These are phyloP conservation scores for Citrullus colocynthis DNA, from an alignment of 306 rosid species.

Conservation along the genomic window DNA sequence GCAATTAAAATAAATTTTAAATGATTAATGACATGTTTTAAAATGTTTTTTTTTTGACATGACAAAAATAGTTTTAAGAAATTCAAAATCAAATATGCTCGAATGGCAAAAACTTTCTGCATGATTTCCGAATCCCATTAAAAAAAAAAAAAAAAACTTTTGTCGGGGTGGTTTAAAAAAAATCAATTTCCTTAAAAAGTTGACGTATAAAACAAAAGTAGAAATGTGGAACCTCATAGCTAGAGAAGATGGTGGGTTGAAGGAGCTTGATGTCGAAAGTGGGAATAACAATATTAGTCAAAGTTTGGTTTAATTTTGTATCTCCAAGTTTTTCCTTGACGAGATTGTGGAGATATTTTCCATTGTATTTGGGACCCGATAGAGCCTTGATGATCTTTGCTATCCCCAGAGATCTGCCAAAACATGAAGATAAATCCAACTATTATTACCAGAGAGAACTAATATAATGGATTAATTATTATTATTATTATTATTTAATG, in stretches of 20 bases:
- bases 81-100: no score
- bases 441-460: no score
- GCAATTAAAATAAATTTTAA: no score
- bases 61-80: no score
- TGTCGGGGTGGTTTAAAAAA: no score
- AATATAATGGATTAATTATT: no score
- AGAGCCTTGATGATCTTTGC: conserved; percentile 18
- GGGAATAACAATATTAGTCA: conserved; percentile 58
- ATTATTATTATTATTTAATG: neutral
- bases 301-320: conserved; percentile 34
- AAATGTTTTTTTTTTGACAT: no score
- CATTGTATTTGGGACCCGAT: conserved; percentile 63
- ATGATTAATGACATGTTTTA: no score
- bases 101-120: no score
- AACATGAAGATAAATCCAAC: neutral
- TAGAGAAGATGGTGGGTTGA: conserved; percentile 49
- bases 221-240: conserved; percentile 27
- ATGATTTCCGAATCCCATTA: no score
- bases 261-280: conserved; percentile 42
- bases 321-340: conserved; percentile 44
- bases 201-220: neutral
- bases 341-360: conserved; percentile 42
- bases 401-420: neutral
- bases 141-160: no score
- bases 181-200: no score